Conservation (phyloP, 1,284 basidiomycete genomes). For the Boletellus deceptivus region DNA sequence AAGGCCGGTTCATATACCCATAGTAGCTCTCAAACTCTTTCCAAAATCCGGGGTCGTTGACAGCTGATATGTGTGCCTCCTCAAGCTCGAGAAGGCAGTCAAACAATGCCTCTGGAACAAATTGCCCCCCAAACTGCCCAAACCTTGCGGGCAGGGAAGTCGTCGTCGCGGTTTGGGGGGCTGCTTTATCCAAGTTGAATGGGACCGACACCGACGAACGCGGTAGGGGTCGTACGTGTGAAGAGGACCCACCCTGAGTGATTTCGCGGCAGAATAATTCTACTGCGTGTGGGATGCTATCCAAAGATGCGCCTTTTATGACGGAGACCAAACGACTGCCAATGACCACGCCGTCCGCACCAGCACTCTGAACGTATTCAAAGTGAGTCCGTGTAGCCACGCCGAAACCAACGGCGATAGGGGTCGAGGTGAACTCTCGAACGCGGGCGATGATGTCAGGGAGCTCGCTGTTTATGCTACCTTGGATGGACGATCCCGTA, state of each 20-base stretch:
- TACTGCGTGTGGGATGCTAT: conserved; percentile 57
- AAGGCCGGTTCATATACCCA: conserved; percentile 59
- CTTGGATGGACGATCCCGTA: conserved; percentile 84
- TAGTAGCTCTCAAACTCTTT: conserved; percentile 89
- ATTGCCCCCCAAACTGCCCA: conserved; percentile 96
- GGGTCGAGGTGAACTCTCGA: conserved; percentile 35
- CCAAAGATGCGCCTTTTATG: conserved; percentile 65
- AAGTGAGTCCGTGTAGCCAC: conserved; percentile 93
- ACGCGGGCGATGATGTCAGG: conserved; percentile 57
- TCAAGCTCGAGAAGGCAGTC: conserved; percentile 92
- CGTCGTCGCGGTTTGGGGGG: conserved; percentile 9
- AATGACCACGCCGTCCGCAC: conserved; percentile 94
- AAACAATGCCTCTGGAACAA: conserved; percentile 92
- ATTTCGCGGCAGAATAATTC: conserved; percentile 76
- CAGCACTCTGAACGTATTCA: conserved; percentile 78
- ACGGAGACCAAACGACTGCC: conserved; percentile 84
- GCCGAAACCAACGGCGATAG: conserved; percentile 95
- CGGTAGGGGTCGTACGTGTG: conserved; percentile 32
- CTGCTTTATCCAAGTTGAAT: conserved; percentile 1
- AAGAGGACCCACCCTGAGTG: conserved; percentile 56
- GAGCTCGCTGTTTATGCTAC: conserved; percentile 71
- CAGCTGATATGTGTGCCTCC: conserved; percentile 83
- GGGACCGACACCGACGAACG: conserved; percentile 45
- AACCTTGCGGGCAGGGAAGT: conserved; percentile 76
- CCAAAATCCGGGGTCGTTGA: conserved; percentile 89